Percentiles rank a stretch among this genome's conserved stretches.
phyloP scores from a whole-genome alignment of 768 basidiomycete genomes.

The Psilocybe cubensis region DNA sequence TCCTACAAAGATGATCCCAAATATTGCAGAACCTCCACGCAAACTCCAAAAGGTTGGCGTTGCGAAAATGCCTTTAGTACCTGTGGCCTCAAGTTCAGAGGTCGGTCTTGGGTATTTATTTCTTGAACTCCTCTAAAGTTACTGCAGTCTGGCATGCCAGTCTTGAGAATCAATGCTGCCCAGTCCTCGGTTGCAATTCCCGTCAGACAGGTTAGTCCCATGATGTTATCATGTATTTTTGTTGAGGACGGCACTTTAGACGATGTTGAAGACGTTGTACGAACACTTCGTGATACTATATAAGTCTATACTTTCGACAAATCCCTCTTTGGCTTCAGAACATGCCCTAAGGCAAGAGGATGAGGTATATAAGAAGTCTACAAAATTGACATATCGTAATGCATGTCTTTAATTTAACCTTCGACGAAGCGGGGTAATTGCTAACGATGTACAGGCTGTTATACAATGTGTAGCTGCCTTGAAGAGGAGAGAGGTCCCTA shows the following conservation, averaged over 20 bases:
- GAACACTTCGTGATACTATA: constrained; percentile 77
- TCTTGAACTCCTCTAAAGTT: background rate
- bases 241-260: too few relatives aligned
- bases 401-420: constrained; percentile 41
- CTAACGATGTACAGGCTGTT: constrained; percentile 39
- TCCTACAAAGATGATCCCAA: constrained; percentile 28
- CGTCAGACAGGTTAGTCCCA: constrained; percentile 65
- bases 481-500: constrained; percentile 58
- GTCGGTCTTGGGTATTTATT: constrained; percentile 24
- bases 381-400: constrained; percentile 83
- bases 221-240: constrained; percentile 13
- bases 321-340: constrained; percentile 69
- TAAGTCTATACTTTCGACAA: constrained; percentile 49
- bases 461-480: constrained; percentile 54
- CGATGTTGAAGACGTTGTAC: constrained; percentile 75
- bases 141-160: constrained; percentile 59
- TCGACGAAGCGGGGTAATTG: constrained; percentile 9
- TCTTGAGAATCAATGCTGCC: constrained; percentile 67
- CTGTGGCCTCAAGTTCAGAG: constrained; percentile 42
- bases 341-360: constrained; percentile 85
- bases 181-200: constrained; percentile 74
- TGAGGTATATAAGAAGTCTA: constrained; percentile 75
- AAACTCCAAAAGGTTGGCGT: constrained; percentile 65
- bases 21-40: constrained; percentile 53
- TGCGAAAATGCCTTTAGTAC: constrained; percentile 41